Base-by-base conservation (phyloP, 2,329 filamentous ascomycete species). In the Dendrostoma leiphaemia region DNA sequence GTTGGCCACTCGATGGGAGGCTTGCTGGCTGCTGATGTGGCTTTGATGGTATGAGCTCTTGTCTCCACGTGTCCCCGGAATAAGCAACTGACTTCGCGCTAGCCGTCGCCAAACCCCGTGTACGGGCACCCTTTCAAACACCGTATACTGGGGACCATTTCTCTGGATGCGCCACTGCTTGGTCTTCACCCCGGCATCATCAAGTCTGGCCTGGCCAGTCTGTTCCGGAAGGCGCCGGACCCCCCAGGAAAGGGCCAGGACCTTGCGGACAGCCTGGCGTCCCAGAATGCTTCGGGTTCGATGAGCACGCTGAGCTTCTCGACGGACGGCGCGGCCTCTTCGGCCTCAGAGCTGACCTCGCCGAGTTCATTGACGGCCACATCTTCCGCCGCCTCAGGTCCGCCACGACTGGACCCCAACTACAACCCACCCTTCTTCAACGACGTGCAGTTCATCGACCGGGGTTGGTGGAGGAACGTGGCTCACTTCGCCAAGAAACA, bases 1-100 rank as follows among this genome's bases (percentile, higher is more conserved):
- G 75, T 96, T 3, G 91, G 92, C 1, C 92, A 96, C 69, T 95
- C 90, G 38, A 93, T 97, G 84, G 92, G 92, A 15, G 92, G 92
- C 1, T 77, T 97, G 23, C 70, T 97, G 24, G 83, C 88, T 24
- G 90, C 89, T 1, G 92, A 97, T 63, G 82, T 95, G 24, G 84
- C 84, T 3, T 74, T 96, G 41, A 79, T 88, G 67, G 80, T 78
- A 63, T 64, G 71, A 19, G 9, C 35, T 3, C 35, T 29, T 3
- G 52, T 47, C 13, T 52, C 59, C n/a, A 10, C 12, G 10, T 6
- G 6, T 4, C 26, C 12, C 7, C 7, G 13, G 5, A 17, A 17
- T 29, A 17, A 34, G 12, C 19, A 40, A 23, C 24, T 53, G 17
- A 55, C 53, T 38, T 6, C 8, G 34, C 47, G 37, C 23, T 19